These are phyloP conservation scores for Berberis vulgaris DNA, from an alignment of 164 flowering plant species.

Conservation along the genomic window DNA sequence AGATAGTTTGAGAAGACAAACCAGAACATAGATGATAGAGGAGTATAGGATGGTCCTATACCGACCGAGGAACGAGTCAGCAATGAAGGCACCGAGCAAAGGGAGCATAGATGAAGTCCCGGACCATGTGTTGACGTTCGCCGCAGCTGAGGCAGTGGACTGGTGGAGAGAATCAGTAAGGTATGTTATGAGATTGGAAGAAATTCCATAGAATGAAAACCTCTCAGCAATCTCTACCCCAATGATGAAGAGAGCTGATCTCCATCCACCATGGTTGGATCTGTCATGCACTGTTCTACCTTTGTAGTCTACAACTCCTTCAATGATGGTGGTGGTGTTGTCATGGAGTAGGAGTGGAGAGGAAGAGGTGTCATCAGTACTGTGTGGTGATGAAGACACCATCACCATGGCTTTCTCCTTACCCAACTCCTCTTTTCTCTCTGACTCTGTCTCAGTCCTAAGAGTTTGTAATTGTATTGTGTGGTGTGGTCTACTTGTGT, in stretches of 20 bases:
- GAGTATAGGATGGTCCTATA: constrained; percentile 23
- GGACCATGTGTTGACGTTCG: constrained; percentile 28
- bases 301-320: constrained; percentile 38
- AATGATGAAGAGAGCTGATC: constrained; percentile 46
- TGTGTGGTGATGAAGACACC: too few relatives aligned
- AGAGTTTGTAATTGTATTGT: too few relatives aligned
- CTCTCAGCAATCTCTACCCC: constrained; percentile 58
- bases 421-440: too few relatives aligned
- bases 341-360: too few relatives aligned
- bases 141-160: constrained; percentile 30
- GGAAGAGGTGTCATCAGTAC: too few relatives aligned
- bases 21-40: constrained; percentile 26
- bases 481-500: too few relatives aligned
- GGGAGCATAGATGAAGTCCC: constrained; percentile 31
- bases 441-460: too few relatives aligned
- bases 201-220: constrained; percentile 44
- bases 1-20: neutral
- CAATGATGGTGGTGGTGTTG: constrained; percentile 3
- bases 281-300: constrained; percentile 21
- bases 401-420: too few relatives aligned
- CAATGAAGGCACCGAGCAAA: constrained; percentile 20
- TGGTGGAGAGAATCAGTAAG: constrained; percentile 38
- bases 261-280: constrained; percentile 46
- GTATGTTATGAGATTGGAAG: constrained; percentile 38
- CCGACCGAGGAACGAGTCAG: constrained; percentile 26